Evolutionary conservation across 306 rosid genomes (phyloP), one percentile per base, ranked within the genome.

Genomic region (Corylus americana): DNA sequence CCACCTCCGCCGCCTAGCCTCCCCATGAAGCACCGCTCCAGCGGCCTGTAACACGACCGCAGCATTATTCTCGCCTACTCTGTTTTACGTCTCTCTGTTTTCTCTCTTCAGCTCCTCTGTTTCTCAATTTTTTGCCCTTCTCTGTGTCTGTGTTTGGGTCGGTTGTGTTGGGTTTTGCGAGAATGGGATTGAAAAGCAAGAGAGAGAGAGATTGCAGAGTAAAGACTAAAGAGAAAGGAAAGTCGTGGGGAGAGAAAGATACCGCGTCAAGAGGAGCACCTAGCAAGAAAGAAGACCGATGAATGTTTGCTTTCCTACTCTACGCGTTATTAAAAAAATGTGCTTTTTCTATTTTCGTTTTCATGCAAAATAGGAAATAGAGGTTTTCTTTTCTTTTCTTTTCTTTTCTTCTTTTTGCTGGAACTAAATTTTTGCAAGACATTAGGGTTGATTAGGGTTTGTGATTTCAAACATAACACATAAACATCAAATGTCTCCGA

Each of bases 11-110:
- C 83, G 49, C 74, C 78, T 7, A 80, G 79, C 7, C 90, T 55
- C 0, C 94, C 92, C 13, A 59, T 4, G 31, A 87, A 82, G 79
- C 92, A 93, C 18, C 85, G 85, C 77, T 88, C 93, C 42, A 93
- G 62, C 55, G 92, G 87, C 74, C 85, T 68, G 70, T 29, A 79
- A 13, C 81, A 86, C 73, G 77, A 54, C 13, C 92, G 89, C 77
- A 90, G 53, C 98, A 93, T 90, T 89, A 81, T 86, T 29, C 20
- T 13, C 63, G 16, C 12, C 39, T 44, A 13, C 50, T n/a, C 12
- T 35, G 8, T 37, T 49, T 11, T 49, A 49, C 11, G 53, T 49
- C 14, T 49, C 14, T 49, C 53, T 49, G 53, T 49, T 11, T 9
- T 22, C 11, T 58, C 25, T 31, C 67, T 2, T 42, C 68, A 29